Evolutionary conservation across 2,329 filamentous ascomycete species (phyloP).

Genomic region (Remersonia thermophila): DNA sequence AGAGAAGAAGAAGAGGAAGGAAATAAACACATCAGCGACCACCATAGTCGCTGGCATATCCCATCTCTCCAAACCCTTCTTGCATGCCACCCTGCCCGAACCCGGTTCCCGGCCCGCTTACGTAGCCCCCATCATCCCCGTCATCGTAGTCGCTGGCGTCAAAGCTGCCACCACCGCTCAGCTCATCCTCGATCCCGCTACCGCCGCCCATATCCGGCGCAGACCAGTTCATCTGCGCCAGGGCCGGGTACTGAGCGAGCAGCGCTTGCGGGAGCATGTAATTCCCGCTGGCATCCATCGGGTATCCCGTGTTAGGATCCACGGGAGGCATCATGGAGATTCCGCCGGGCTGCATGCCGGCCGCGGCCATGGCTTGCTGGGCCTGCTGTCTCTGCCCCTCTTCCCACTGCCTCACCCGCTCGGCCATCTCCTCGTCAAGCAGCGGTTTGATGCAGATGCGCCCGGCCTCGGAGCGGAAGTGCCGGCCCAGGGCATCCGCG

Average conservation of each 20-base stretch:
- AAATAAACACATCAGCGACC: conserved; percentile 21
- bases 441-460: conserved; percentile 95
- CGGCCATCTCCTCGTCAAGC: conserved; percentile 82
- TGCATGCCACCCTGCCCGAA: conserved; percentile 44
- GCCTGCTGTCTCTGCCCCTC: conserved; percentile 60
- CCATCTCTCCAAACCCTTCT: conserved; percentile 43
- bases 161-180: conserved; percentile 70
- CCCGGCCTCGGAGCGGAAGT: conserved; percentile 92
- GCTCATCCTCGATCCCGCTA: conserved; percentile 60
- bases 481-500: conserved; percentile 83
- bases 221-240: conserved; percentile 82
- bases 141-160: conserved; percentile 70
- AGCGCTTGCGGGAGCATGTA: conserved; percentile 76
- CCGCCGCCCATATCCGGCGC: conserved; percentile 54
- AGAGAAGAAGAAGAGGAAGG: conserved; percentile 1
- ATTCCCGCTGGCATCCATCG: conserved; percentile 41
- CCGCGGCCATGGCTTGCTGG: conserved; percentile 41
- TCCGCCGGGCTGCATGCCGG: conserved; percentile 36
- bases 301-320: conserved; percentile 43
- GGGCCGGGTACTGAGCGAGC: conserved; percentile 79
- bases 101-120: conserved; percentile 49
- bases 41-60: conserved; percentile 41
- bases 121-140: conserved; percentile 57
- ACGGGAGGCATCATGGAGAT: conserved; percentile 51
- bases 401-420: conserved; percentile 63